Base-by-base conservation (phyloP, 345 rosid species). In the Sapria himalayana region DNA sequence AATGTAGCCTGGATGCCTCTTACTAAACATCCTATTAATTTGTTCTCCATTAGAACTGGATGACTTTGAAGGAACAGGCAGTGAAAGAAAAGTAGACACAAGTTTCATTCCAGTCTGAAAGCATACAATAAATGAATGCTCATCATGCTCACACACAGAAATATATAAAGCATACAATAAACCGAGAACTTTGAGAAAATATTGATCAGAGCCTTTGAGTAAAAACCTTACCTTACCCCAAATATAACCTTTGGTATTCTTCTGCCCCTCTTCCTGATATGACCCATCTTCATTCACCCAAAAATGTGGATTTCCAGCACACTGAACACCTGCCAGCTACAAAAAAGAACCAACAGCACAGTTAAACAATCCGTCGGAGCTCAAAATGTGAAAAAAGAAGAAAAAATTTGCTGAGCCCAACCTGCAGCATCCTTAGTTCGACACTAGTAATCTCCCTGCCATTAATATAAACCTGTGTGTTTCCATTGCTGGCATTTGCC, bases 231-330 rank as follows among this genome's bases (percentile, higher is more conserved):
- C 99, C 80, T 77, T 91, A 48, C 99, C 96, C 99, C 99, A 91
- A 52, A 91, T 84, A 59, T 75, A 84, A 57, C 99, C 99, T 54
- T 69, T 91, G 4, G 92, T 80, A 52, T 84, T 91, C 67, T 73
- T 91, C 51, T 91, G 99, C 29, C 99, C 99, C 72, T 91, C 99
- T 60, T 91, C 99, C 66, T 80, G 96, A 64, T 91, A 91, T 5
- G 99, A 91, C 14, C 99, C 99, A 56, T 91, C 99, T 40, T 91
- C 99, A 20, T 84, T 91, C 46, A 91, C 96, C 99, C 99, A 91
- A 56, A 84, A 91, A 69, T 91, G 99, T 2, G 99, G 99, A 36
- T 91, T 91, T 25, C 99, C 99, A 11, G 99, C 99, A 63, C 95
- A 85, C 7, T 91, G 99, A 65, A 91, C 99, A 45, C 99, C 99